Evolutionary conservation across 116 monocot genomes (phyloP).

Genomic region (Iris pallida): DNA sequence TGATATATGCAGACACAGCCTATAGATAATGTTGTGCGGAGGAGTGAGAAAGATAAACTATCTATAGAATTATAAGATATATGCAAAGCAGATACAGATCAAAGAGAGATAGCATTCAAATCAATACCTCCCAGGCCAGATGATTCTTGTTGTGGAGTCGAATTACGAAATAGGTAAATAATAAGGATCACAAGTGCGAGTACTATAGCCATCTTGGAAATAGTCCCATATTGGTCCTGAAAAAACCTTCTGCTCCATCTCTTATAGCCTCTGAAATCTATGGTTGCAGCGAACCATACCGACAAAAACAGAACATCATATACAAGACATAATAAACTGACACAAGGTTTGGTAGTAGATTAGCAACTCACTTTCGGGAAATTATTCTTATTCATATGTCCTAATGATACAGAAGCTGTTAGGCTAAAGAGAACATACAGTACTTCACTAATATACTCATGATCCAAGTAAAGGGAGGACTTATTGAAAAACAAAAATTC

Average conservation of each 20-base stretch:
- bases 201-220: constrained; percentile 93
- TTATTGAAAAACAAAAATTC: neutral
- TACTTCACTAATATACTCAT: neutral
- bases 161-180: constrained; percentile 86
- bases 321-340: neutral
- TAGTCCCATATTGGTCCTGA: constrained; percentile 98
- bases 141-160: constrained; percentile 90
- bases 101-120: neutral
- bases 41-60: neutral
- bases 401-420: too few species aligned
- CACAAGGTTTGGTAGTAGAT: too few species aligned
- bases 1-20: constrained; percentile 84
- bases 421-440: too few species aligned
- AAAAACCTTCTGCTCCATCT: constrained; percentile 99
- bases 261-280: constrained; percentile 99
- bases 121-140: constrained; percentile 80
- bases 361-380: too few species aligned
- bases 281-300: constrained; percentile 7
- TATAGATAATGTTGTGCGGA: constrained; percentile 23
- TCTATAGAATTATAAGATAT: constrained; percentile 1
- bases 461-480: neutral
- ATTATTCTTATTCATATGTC: too few species aligned
- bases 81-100: neutral
- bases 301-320: constrained; percentile 1
- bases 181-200: constrained; percentile 78